Evolutionary conservation across 139 green algal genomes (phyloP), one percentile per base, ranked within the genome.

Genomic region (Gonium pectorale): DNA sequence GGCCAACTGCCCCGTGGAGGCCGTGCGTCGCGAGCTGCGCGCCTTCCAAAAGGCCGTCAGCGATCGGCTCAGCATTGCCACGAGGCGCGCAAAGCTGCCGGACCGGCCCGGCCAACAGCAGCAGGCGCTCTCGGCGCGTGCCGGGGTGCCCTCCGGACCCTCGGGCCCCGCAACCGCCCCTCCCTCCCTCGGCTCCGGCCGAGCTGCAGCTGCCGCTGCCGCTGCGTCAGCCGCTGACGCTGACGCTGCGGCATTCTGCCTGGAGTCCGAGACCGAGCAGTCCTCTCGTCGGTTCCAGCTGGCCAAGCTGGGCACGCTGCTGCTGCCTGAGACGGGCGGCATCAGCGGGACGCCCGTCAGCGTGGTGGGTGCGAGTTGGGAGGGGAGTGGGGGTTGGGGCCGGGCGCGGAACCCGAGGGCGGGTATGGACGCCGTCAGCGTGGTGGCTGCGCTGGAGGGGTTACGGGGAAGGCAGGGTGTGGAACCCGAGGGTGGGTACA

Each of bases 11-110:
- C 77, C 43, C 8, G 43, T 29, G 26, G 77, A 83, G 35, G 77
- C 41, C 11, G 77, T 83, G 15, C 77, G 77, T 24, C 73, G 73
- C n/a, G 77, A 83, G 62, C 60, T 64, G 4, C 41, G 77, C 11
- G 77, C 59, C 31, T 83, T 52, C 33, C 41, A 70, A 3, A 83
- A 72, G 62, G 41, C 43, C 9, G 31, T 63, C 4, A 38, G 21
- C 31, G 77, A 83, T n/a, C 60, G 77, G 21, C 77, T 83, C 27
- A 7, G 6, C 5, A 33, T 63, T 24, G 77, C 77, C 4, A 33
- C 31, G 9, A 73, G 64, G 60, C 60, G 43, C 3, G 3, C 27
- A 0, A 73, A 83, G 77, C 3, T 24, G 60, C 22, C 22, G 59
- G 17, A 7, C 51, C 6, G 49, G 52, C n/a, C n/a, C n/a, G n/a